phyloP scores from a whole-genome alignment of 2,329 filamentous ascomycete genomes.

The Xylaria sp. region DNA sequence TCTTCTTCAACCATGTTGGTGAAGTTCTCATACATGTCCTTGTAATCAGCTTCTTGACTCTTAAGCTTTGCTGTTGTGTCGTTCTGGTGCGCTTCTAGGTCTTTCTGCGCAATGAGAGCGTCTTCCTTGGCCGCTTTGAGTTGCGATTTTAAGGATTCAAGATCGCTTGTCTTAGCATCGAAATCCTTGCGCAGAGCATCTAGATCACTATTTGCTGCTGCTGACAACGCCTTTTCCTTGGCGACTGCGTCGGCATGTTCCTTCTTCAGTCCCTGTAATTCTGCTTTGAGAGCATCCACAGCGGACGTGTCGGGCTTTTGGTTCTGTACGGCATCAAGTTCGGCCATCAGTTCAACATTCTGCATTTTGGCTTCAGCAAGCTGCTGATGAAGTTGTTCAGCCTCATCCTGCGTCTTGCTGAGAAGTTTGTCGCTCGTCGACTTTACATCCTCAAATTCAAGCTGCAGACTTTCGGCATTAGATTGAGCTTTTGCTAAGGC shows the following conservation, averaged over 20 bases:
- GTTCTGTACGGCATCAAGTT: constrained; percentile 63
- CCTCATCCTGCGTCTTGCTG: constrained; percentile 53
- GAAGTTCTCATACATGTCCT: constrained; percentile 68
- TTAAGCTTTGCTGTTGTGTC: constrained; percentile 58
- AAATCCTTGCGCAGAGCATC: constrained; percentile 40
- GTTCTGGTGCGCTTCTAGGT: constrained; percentile 58
- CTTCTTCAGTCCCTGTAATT: constrained; percentile 56
- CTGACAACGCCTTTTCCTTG: constrained; percentile 44
- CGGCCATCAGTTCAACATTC: constrained; percentile 63
- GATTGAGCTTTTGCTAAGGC: constrained; percentile 41
- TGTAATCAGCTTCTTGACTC: constrained; percentile 64
- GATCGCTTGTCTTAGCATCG: constrained; percentile 40
- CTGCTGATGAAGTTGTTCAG: constrained; percentile 56
- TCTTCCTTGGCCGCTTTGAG: constrained; percentile 47
- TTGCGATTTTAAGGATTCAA: constrained; percentile 49
- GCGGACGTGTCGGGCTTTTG: constrained; percentile 62
- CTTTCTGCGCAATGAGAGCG: constrained; percentile 52
- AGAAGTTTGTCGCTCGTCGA: constrained; percentile 44
- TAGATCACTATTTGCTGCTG: constrained; percentile 38
- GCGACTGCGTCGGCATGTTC: constrained; percentile 52
- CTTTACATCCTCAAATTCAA: constrained; percentile 45
- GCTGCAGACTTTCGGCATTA: constrained; percentile 40
- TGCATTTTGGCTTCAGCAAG: constrained; percentile 66
- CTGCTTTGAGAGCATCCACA: constrained; percentile 56
- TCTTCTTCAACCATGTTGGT: constrained; percentile 65